These are phyloP conservation scores for Lasiodiplodia sp. DNA, from an alignment of 2,329 filamentous ascomycete species.

Conservation along the genomic window DNA sequence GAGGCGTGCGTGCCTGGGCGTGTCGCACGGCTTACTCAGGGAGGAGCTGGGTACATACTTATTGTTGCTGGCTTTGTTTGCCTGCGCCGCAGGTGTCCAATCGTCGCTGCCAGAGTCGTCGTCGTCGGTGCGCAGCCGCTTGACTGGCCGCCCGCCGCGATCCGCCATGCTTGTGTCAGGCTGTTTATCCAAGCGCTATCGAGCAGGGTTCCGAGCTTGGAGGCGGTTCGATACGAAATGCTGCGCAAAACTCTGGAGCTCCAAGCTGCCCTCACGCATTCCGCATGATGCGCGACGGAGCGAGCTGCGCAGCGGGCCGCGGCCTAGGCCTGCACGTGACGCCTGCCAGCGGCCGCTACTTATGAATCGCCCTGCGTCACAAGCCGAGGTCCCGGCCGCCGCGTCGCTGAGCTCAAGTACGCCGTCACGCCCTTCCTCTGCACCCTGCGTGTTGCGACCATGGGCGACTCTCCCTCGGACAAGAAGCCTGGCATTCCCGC, in stretches of 20 bases:
- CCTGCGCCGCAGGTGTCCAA: slow-evolving; percentile 37
- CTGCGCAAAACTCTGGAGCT: slow-evolving; percentile 9
- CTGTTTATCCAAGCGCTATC: background rate
- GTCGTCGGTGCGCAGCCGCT: slow-evolving; percentile 50
- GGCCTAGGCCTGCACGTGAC: slow-evolving; percentile 21
- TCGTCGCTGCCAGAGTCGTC: slow-evolving; percentile 45
- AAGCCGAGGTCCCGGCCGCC: slow-evolving; percentile 20
- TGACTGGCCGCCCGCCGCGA: slow-evolving; percentile 38
- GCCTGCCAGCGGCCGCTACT: background rate
- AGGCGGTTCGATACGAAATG: slow-evolving; percentile 17
- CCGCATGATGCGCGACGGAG: slow-evolving; percentile 25
- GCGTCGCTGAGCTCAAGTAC: slow-evolving; percentile 9
- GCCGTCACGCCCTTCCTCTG: background rate
- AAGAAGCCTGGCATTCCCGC: slow-evolving; percentile 35
- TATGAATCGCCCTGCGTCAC: slow-evolving; percentile 20
- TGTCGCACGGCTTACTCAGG: slow-evolving; percentile 28
- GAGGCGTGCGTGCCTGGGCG: slow-evolving; percentile 23
- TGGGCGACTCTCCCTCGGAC: slow-evolving; percentile 16
- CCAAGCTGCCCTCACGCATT: slow-evolving; percentile 17
- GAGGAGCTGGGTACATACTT: slow-evolving; percentile 25
- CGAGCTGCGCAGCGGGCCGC: slow-evolving; percentile 19
- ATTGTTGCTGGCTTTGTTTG: slow-evolving; percentile 32
- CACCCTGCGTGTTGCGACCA: slow-evolving; percentile 1
- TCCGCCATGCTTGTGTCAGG: slow-evolving; percentile 9
- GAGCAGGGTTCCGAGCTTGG: slow-evolving; percentile 9